Percentiles rank a stretch among this genome's conserved stretches.
Evolutionary conservation across 192 early-diverging fungal species (phyloP).

Genomic region (Piromyces sp.): DNA sequence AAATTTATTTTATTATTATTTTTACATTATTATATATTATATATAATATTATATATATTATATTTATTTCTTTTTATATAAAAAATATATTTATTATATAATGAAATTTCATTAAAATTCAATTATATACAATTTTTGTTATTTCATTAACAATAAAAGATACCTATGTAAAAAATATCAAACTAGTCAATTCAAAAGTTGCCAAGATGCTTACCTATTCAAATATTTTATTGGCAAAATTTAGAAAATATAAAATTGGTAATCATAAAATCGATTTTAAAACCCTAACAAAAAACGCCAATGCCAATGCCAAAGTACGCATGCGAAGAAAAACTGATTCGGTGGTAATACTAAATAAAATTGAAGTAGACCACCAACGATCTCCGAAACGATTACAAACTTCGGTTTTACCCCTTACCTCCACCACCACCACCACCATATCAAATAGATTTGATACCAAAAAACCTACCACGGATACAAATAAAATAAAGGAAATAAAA

Average conservation of each 20-base stretch:
- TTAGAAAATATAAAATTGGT: neutral
- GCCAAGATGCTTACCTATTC: neutral
- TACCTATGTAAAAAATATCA: neutral
- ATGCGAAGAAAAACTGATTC: neutral
- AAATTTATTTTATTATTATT: too few species aligned
- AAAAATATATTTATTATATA: too few species aligned
- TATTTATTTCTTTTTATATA: too few species aligned
- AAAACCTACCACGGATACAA: neutral
- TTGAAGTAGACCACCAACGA: neutral
- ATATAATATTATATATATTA: too few species aligned
- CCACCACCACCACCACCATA: neutral
- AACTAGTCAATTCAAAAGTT: neutral
- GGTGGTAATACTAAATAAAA: neutral
- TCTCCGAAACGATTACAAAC: neutral
- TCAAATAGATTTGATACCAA: neutral
- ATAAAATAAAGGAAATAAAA: neutral
- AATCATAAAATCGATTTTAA: neutral
- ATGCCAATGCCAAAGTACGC: neutral
- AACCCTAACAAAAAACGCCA: neutral
- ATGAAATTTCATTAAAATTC: too few species aligned
- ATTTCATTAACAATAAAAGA: neutral
- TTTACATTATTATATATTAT: too few species aligned
- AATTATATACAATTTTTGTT: too few species aligned
- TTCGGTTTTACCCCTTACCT: neutral
- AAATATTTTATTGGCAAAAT: neutral